phyloP scores from a whole-genome alignment of 169 alveolate genomes.

The Plasmodium coatneyi region DNA sequence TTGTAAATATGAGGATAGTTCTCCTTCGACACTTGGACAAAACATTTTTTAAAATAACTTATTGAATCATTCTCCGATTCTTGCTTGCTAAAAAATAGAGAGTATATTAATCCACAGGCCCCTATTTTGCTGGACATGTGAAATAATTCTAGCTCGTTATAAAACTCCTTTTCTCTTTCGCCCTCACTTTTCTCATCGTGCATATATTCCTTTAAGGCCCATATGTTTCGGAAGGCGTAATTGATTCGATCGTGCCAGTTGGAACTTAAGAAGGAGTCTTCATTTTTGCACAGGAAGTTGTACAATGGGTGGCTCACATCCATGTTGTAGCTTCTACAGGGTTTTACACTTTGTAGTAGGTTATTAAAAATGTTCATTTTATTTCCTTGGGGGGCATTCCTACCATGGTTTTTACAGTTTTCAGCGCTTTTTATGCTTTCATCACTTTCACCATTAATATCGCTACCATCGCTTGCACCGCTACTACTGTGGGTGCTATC shows the following conservation, averaged over 20 bases:
- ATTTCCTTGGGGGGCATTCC: neutral
- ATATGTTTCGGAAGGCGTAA: conserved; percentile 71
- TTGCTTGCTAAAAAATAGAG: conserved; percentile 23
- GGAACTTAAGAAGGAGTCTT: conserved; percentile 65
- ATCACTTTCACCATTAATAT: neutral
- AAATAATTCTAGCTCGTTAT: conserved; percentile 52
- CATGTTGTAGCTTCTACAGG: conserved; percentile 43
- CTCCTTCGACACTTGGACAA: conserved; percentile 25
- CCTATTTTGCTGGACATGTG: conserved; percentile 71
- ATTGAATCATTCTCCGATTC: conserved; percentile 9
- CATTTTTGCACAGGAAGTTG: conserved; percentile 48
- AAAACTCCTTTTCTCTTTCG: conserved; percentile 60
- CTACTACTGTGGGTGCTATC: neutral
- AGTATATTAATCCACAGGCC: conserved; percentile 71
- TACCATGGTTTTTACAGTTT: neutral
- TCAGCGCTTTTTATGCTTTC: neutral
- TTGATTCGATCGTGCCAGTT: conserved; percentile 75
- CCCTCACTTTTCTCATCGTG: conserved; percentile 63
- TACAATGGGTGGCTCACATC: conserved; percentile 66
- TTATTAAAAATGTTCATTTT: conserved; percentile 27
- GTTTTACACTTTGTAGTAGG: conserved; percentile 29
- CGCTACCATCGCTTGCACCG: neutral
- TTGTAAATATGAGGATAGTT: conserved; percentile 66
- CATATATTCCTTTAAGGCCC: conserved; percentile 49
- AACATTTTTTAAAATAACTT: conserved; percentile 52